Conservation (phyloP, 1,284 basidiomycete genomes). For the Apiotrichum siamense region DNA sequence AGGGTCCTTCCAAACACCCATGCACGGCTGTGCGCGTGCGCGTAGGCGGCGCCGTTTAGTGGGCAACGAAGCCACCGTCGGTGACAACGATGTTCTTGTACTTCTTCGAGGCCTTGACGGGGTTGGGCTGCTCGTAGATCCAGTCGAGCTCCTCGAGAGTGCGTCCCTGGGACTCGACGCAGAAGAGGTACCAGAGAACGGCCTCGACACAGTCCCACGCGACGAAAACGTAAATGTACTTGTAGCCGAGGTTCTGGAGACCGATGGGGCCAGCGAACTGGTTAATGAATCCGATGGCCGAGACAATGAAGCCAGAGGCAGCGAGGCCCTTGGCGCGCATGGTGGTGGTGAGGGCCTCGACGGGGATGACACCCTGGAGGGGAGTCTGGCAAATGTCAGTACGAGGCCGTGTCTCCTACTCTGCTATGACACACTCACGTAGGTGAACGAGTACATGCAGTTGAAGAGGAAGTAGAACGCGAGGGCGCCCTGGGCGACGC, state of each 20-base stretch:
- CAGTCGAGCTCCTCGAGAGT: conserved; percentile 39
- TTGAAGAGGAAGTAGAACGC: conserved; percentile 46
- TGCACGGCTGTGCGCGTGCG: too few species aligned
- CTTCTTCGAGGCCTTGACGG: conserved; percentile 29
- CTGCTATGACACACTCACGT: too few species aligned
- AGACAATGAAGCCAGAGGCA: conserved; percentile 49
- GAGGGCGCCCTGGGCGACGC: conserved; percentile 9
- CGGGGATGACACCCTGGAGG: conserved; percentile 66
- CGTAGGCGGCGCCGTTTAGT: neutral
- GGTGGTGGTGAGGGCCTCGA: conserved; percentile 81
- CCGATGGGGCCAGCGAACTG: conserved; percentile 46
- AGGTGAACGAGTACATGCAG: conserved; percentile 17
- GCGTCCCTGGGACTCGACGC: conserved; percentile 41
- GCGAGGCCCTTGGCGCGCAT: conserved; percentile 76
- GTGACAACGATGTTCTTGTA: conserved; percentile 18
- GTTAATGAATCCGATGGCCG: conserved; percentile 53
- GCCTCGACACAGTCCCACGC: conserved; percentile 40
- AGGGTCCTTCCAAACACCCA: too few species aligned
- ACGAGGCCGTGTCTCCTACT: too few species aligned
- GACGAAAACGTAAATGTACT: conserved; percentile 33
- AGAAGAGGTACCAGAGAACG: conserved; percentile 40
- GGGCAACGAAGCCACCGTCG: neutral
- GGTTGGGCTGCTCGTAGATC: conserved; percentile 35
- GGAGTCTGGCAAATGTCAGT: too few species aligned
- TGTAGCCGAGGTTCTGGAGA: conserved; percentile 48